Base-by-base conservation (phyloP, 768 basidiomycete genomes). In the Boletus vinaceobasis region DNA sequence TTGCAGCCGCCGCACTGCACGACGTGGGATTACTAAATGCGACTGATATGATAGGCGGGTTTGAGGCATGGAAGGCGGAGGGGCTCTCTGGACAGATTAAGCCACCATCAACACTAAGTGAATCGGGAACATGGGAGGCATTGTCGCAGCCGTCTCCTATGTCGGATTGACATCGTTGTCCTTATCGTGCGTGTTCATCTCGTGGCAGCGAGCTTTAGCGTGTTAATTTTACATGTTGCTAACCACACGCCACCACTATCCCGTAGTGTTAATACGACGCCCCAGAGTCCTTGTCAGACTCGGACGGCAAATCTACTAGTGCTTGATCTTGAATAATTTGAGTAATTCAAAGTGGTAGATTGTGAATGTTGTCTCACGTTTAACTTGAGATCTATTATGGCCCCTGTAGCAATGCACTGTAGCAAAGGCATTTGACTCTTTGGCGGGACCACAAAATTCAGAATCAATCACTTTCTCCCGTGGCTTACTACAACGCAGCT, bases 41-140 rank as follows among this genome's bases (percentile, higher is more conserved):
- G 40, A 90, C 90, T 0, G 90, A 91, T 70, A 79, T 91, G 21
- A 76, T 86, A 50, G 90, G 89, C 2, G 89, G 89, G 13, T 87
- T 79, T 67, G 74, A 78, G 19, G 87, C 85, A 0, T 91, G 89
- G 90, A 83, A 75, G 67, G 78, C 77, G 4, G 85, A 79, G 14
- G 82, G 85, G 0, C 69, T 91, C 14, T 86, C 88, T n/a, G 73
- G 79, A 7, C 77, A 79, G 46, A 70, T 75, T 36, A 67, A 40
- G 13, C 69, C 69, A 0, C 69, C 68, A 14, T 72, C 63, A 0
- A 71, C 69, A 7, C 37, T 48, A 0, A 66, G 67, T 26, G 69
- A 68, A 33, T 61, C 55, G 4, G 70, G 65, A n/a, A 72, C 62
- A 27, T 71, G 66, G 62, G 65, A 69, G 37, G 68, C 54, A 33